Base-by-base conservation (phyloP, 805 yeast genomes). In the Suhomyces faveliae region DNA sequence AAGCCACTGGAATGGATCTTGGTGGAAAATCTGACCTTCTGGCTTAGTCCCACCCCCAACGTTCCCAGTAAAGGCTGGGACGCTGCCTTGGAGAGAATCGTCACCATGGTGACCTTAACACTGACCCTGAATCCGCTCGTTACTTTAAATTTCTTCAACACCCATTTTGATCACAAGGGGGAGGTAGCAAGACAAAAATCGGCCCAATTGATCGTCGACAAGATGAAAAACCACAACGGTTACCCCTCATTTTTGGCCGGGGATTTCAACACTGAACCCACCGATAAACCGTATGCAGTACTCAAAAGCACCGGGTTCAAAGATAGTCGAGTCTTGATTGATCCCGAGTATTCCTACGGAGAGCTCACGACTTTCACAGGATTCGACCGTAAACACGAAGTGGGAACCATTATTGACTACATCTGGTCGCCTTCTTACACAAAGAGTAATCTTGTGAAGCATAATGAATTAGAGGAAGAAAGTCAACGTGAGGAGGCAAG, bases 281-380 rank as follows among this genome's bases (percentile, higher is more conserved):
- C 56, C 0, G 76, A 68, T 50, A 70, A 66, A 50, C 77, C 77
- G 1, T 72, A 71, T 50, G 55, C 54, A 30, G 67, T 76, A 2
- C 63, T 79, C 30, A 54, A 66, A 3, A 48, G 57, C 10, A 57
- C 67, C 10, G 75, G 73, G 3, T 63, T 68, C 48, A 62, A 65
- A 42, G 81, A 77, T 53, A 66, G 74, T 44, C 52, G 76, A 2
- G 51, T 61, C 9, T 55, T 66, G 43, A 61, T 60, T 11, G 61
- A 61, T 35, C 38, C 55, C 1, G 45, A 51, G 3, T 60, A 53
- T 41, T 51, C 52, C 23, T 80, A 79, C 52, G 84, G 83, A 0
- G 69, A 67, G 48, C 51, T 52, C 17, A 51, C 65, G 20, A 79
- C 84, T 0, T 78, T 69, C 51, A 77, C 83, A 0, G 83, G 83